Conservation (phyloP, 2,329 filamentous ascomycete species). For the Penicillium brevicompactum region DNA sequence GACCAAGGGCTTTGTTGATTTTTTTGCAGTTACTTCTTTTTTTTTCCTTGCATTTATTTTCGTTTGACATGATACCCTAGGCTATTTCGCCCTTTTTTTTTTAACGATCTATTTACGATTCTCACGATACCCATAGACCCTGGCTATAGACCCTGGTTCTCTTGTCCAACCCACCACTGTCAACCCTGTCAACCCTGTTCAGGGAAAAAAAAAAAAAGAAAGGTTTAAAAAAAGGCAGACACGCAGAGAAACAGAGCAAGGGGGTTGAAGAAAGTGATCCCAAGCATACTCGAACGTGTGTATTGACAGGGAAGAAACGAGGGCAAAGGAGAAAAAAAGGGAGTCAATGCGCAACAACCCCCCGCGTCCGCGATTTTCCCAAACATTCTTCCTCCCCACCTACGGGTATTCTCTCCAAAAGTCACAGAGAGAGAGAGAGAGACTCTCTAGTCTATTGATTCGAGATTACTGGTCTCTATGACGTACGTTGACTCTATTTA, state of each 20-base stretch:
- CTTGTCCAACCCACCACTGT: too few species aligned
- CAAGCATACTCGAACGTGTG: too few species aligned
- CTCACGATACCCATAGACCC: too few species aligned
- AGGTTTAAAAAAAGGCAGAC: too few species aligned
- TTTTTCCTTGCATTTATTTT: not conserved
- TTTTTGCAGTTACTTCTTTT: constrained; percentile 8
- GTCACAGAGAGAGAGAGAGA: not conserved
- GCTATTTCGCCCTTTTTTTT: not conserved
- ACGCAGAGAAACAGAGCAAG: too few species aligned
- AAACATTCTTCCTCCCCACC: not conserved
- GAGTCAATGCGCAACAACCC: not conserved
- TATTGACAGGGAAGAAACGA: too few species aligned
- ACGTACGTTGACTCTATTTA: not conserved
- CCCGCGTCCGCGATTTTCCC: not conserved
- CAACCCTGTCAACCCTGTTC: too few species aligned
- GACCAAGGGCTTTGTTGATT: not conserved
- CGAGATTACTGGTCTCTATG: not conserved
- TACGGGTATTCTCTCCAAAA: too few species aligned
- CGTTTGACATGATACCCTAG: not conserved
- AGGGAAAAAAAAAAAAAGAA: too few species aligned
- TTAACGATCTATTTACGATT: not conserved
- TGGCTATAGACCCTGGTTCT: too few species aligned
- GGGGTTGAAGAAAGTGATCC: too few species aligned
- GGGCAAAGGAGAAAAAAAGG: not conserved
- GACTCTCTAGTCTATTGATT: not conserved